Base-by-base conservation (phyloP, 2,329 filamentous ascomycete genomes). In the Shiraia sp. region DNA sequence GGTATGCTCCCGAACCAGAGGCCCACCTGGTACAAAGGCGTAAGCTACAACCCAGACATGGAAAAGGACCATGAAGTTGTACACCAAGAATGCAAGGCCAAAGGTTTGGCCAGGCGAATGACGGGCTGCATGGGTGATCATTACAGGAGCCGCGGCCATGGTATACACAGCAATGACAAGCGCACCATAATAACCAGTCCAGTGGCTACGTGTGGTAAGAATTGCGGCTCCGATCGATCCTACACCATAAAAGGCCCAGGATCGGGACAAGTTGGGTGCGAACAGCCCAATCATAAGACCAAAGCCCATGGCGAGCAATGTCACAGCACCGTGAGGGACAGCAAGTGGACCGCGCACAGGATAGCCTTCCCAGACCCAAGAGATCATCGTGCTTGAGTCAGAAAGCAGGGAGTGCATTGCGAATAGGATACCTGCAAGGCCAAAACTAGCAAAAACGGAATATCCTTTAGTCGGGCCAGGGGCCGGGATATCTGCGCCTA, bases 41-140 rank as follows among this genome's bases (percentile, higher is more conserved):
- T 99, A 99, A 2, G 93, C 93, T 9, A 99, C 93, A 25, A 96
- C 88, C 93, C 93, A 99, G 40, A 96, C 90, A 64, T 97, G 92
- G 76, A 96, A 96, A n/a, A 99, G 80, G 4, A 96, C 86, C 74
- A 97, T 74, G 59, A 97, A 79, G 70, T 97, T 96, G 76, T 97
- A 99, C 34, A 95, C 70, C 37, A 96, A 73, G 73, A 96, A 96
- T 3, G 88, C 92, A 10, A 95, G 66, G 2, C 92, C 93, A 65
- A 99, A 99, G 0, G 88, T 89, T 17, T 79, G 78, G 4, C 84
- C 88, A 1, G 90, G 90, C 36, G 78, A 86, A 66, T 88, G 87
- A 61, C 85, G 85, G 17, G 88, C 80, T 17, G 90, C 90, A 37
- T 87, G 86, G 10, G 78, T 76, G 47, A 99, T 82, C 29, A 99